Base-by-base conservation (phyloP, 768 basidiomycete species). In the Lyophyllum semitale region DNA sequence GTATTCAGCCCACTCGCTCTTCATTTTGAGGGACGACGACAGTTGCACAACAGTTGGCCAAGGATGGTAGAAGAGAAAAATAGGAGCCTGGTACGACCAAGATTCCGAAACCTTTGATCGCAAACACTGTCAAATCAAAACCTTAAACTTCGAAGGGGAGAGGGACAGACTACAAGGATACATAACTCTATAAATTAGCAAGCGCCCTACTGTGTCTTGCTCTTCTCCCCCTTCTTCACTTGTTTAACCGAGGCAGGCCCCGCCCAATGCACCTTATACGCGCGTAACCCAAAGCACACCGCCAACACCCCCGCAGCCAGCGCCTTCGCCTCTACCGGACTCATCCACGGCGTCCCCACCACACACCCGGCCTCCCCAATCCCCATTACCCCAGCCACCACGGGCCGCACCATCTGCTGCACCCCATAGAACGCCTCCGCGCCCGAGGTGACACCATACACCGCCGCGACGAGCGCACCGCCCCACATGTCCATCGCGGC, bases 401-500 rank as follows among this genome's bases (percentile, higher is more conserved):
- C 63, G 18, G 27, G 67, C 52, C 3, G 59, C 64, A 52, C 25
- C 32, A 43, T 15, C 35, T 27, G 15, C 26, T 48, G 48, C 1
- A 60, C 29, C 1, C 48, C 48, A 1, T 1, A 4, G 38, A 63
- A 65, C 35, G 62, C 58, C 17, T 26, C 32, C 13, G 52, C 40
- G 13, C 58, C 56, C 0, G 49, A 54, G 17, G 57, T 25, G 3
- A 49, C 25, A 17, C 52, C 64, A 47, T 60, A 48, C 20, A 62
- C 64, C 0, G 47, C 59, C 4, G 62, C 79, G 8, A 77, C 76
- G 2, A 82, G 57, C 8, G 78, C 73, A 35, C 82, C 82, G 51
- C 73, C 80, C 82, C 81, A 83, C 0, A 82, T 63, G 59, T 83
- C 82, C 17, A 82, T 62, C 1, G 75, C 78, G 8, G 69, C 73